Evolutionary conservation across 2,329 filamentous ascomycete species (phyloP), one percentile per base, ranked within the genome.

Genomic region (Neocucurbitaria cava): DNA sequence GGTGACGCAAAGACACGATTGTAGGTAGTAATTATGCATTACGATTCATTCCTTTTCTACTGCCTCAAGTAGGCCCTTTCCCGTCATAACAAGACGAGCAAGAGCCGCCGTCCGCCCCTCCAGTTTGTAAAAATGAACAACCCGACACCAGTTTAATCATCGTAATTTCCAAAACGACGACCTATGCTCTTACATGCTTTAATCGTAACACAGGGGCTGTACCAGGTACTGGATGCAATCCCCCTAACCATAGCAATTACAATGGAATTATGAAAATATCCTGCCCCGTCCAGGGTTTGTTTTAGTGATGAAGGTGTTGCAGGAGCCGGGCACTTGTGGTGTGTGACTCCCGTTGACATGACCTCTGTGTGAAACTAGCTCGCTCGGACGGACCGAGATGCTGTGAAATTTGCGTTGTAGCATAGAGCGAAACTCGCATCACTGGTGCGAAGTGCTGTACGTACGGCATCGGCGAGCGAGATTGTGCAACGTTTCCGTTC

Each of bases 201-300:
- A 51, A 62, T 64, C 61, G 54, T 64, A 52, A 64, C 55, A 63
- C 54, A 49, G 55, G 61, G 56, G 49, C 30, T 31, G 49, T 31
- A 47, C 44, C 30, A 58, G 45, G 23, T 40, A 54, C 6, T 41
- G 36, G 38, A 26, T 26, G 24, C 46, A 11, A 18, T 35, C 56
- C 59, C 61, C 49, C 56, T 50, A 48, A 50, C 62, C 61, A 49
- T 64, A 51, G 42, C 52, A 58, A 64, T 64, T 64, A 64, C 61
- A 64, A 64, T 28, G 49, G 60, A 44, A 58, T 60, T n/a, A 64
- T 54, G 48, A 56, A 62, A 64, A n/a, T n/a, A n/a, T n/a, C n/a
- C n/a, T 51, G 49, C 48, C 26, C 39, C 47, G 43, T 39, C 35
- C 30, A 46, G 38, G 46, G 42, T 47, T n/a, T n/a, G 54, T 46